Conservation (phyloP, 108 stramenopile species). For the Skeletonema grethae region DNA sequence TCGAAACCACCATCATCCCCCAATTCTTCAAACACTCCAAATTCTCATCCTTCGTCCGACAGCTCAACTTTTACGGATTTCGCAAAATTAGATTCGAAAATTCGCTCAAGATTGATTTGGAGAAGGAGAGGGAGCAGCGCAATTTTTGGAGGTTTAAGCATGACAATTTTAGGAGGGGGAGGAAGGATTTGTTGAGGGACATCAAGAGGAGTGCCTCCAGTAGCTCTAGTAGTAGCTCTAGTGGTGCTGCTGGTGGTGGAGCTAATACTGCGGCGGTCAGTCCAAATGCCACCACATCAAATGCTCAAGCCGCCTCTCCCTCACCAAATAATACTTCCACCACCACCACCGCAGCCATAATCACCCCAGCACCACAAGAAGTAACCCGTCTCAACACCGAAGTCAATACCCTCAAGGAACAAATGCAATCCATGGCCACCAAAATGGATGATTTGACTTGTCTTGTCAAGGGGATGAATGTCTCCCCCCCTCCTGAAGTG, state of each 20-base stretch:
- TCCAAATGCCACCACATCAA: not conserved
- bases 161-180: slow-evolving; percentile 71
- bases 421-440: slow-evolving; percentile 79
- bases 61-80: slow-evolving; percentile 94
- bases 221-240: slow-evolving; percentile 16
- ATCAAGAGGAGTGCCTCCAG: slow-evolving; percentile 61
- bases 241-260: slow-evolving; percentile 8
- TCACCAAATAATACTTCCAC: not conserved
- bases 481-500: slow-evolving; percentile 52
- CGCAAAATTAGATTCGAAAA: slow-evolving; percentile 76
- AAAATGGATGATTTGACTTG: slow-evolving; percentile 78
- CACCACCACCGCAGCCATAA: not conserved
- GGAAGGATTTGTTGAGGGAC: slow-evolving; percentile 72
- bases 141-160: slow-evolving; percentile 86
- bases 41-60: slow-evolving; percentile 84
- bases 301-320: not conserved
- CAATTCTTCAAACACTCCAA: slow-evolving; percentile 97
- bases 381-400: slow-evolving; percentile 62
- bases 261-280: not conserved
- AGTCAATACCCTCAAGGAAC: slow-evolving; percentile 66
- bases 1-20: slow-evolving; percentile 84
- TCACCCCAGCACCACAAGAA: not conserved
- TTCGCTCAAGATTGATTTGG: slow-evolving; percentile 68
- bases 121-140: slow-evolving; percentile 68
- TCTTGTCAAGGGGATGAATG: slow-evolving; percentile 60